Conservation (phyloP, 345 rosid genomes). For the Populus deltoides region DNA sequence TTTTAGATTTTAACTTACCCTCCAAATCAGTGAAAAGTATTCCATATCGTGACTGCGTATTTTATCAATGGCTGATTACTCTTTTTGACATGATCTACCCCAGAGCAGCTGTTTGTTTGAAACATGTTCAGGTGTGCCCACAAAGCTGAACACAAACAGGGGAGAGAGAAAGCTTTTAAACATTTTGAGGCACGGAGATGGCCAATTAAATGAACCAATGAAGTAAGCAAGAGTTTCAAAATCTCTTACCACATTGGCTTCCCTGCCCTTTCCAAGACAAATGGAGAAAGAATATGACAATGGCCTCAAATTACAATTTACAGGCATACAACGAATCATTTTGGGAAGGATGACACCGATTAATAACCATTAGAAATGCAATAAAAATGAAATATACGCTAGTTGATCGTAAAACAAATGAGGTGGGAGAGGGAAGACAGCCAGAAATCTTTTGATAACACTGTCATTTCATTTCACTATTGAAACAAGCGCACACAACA, state of each 20-base stretch:
- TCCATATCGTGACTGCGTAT: background rate
- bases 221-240: background rate
- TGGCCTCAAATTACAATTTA: background rate
- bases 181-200: background rate
- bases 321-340: background rate
- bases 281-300: background rate
- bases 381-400: background rate
- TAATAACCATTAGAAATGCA: background rate
- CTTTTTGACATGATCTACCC: background rate
- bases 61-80: background rate
- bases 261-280: background rate
- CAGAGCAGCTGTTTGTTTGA: background rate
- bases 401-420: background rate
- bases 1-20: background rate
- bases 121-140: background rate
- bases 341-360: background rate
- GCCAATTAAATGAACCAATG: background rate
- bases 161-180: background rate
- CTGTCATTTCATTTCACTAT: background rate
- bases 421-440: background rate
- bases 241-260: background rate
- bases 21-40: background rate
- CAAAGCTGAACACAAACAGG: background rate
- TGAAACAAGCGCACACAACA: background rate
- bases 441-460: background rate